Conservation (phyloP, 2,329 filamentous ascomycete species). For the Diaporthe vaccinii region DNA sequence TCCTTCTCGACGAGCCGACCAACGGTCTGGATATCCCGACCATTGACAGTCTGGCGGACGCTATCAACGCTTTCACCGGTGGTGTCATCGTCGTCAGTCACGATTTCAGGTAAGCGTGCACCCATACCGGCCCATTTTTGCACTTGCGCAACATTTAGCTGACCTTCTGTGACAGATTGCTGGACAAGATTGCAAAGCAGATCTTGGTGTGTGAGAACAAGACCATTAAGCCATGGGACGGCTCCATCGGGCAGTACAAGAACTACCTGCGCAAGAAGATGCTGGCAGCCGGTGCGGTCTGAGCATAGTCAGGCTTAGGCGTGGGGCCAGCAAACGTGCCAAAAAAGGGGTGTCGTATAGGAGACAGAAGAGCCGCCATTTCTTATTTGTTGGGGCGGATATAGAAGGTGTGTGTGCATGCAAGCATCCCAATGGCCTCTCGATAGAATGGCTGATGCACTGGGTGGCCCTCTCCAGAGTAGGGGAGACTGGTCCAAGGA, state of each 20-base stretch:
- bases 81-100: conserved; percentile 98
- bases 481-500: conserved; percentile 3
- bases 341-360: neutral
- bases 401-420: conserved; percentile 30
- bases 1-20: conserved; percentile 97
- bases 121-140: conserved; percentile 14
- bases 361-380: conserved; percentile 9
- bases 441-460: conserved; percentile 29
- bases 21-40: conserved; percentile 99
- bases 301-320: conserved; percentile 54
- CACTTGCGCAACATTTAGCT: conserved; percentile 42
- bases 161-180: conserved; percentile 70
- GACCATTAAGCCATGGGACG: conserved; percentile 91
- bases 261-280: conserved; percentile 99
- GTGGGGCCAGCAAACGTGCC: conserved; percentile 34
- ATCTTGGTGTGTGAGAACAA: conserved; percentile 99
- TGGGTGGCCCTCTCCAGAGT: neutral
- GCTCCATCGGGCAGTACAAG: conserved; percentile 95
- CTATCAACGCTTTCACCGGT: conserved; percentile 95
- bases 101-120: conserved; percentile 88
- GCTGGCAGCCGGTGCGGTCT: conserved; percentile 88
- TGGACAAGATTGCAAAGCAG: conserved; percentile 99
- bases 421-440: conserved; percentile 16
- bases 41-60: conserved; percentile 96
- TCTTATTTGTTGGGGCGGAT: neutral